A percentile compares a stretch with the other conserved stretches of the same genome.
Conservation (phyloP, 2,329 filamentous ascomycete species). For the Ascochyta viciae-villosae region DNA sequence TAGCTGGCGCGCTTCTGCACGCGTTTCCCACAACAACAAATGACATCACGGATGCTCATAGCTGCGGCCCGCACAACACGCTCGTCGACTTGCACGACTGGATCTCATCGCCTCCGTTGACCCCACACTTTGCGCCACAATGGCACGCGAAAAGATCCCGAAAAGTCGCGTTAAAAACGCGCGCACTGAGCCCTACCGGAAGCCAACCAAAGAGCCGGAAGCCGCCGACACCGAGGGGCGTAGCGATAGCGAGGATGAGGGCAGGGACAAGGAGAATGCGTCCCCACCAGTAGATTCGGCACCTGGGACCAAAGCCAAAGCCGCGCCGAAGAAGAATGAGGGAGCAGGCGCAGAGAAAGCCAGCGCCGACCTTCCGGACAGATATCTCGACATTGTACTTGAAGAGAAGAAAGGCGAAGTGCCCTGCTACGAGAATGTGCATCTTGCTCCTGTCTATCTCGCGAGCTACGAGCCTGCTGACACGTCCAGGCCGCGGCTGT, state of each 20-base stretch:
- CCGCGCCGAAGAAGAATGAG: background rate
- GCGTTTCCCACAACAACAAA: too few relatives aligned
- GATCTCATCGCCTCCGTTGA: too few relatives aligned
- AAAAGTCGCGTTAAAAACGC: too few relatives aligned
- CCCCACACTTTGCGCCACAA: too few relatives aligned
- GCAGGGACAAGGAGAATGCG: background rate
- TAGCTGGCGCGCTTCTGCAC: too few relatives aligned
- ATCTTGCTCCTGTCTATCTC: background rate
- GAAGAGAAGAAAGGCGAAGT: slow-evolving; percentile 25
- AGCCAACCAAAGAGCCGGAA: too few relatives aligned
- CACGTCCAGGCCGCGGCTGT: slow-evolving; percentile 17
- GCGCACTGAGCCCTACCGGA: too few relatives aligned
- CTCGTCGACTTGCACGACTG: too few relatives aligned
- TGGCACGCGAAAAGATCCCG: too few relatives aligned
- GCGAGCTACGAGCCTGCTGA: background rate
- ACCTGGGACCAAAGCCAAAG: background rate
- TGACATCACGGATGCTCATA: too few relatives aligned
- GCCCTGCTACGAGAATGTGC: slow-evolving; percentile 25
- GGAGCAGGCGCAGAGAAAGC: background rate
- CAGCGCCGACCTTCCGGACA: slow-evolving; percentile 8
- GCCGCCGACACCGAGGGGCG: too few relatives aligned
- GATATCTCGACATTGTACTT: slow-evolving; percentile 24
- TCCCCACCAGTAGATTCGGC: background rate
- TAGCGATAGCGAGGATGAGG: background rate
- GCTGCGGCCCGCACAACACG: too few relatives aligned